Percentiles rank a stretch among this genome's conserved stretches.
Conservation (phyloP, 139 green algal genomes). For the Penium margaritaceum region DNA sequence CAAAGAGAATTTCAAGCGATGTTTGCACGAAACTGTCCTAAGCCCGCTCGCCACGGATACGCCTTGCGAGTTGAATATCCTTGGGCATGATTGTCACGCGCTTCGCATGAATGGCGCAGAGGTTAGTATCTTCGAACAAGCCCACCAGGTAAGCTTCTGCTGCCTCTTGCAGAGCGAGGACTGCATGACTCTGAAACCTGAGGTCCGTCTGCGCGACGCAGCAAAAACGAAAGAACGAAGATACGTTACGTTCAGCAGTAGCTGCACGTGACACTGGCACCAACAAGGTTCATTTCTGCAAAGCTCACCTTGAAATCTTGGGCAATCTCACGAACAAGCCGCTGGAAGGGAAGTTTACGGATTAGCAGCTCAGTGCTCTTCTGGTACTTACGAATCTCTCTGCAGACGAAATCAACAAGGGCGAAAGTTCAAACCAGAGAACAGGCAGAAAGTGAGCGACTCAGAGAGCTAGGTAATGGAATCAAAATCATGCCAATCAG, state of each 20-base stretch:
- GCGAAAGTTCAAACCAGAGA: too few species aligned
- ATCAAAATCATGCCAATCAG: too few species aligned
- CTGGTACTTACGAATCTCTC: constrained; percentile 57
- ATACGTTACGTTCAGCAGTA: too few species aligned
- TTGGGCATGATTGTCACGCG: constrained; percentile 93
- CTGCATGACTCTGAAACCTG: constrained; percentile 87
- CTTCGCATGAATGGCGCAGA: constrained; percentile 94
- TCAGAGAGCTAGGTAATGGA: too few species aligned
- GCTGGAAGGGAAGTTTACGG: constrained; percentile 92
- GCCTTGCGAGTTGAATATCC: constrained; percentile 86
- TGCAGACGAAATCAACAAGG: constrained; percentile 6
- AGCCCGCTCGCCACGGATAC: constrained; percentile 66
- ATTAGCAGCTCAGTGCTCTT: constrained; percentile 73
- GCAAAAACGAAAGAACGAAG: not conserved
- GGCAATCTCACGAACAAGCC: constrained; percentile 54
- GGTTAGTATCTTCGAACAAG: constrained; percentile 97
- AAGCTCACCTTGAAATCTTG: constrained; percentile 51
- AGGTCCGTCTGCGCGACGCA: constrained; percentile 97
- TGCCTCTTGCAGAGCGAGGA: constrained; percentile 61
- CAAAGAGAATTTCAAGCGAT: not conserved
- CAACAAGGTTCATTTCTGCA: not conserved
- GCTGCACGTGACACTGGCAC: not conserved
- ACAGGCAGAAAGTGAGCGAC: too few species aligned
- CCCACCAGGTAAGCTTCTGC: constrained; percentile 94
- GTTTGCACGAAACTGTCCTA: not conserved